Conservation (phyloP, 371 early-diverging fungal species). For the Choanephora cucurbitarum region DNA sequence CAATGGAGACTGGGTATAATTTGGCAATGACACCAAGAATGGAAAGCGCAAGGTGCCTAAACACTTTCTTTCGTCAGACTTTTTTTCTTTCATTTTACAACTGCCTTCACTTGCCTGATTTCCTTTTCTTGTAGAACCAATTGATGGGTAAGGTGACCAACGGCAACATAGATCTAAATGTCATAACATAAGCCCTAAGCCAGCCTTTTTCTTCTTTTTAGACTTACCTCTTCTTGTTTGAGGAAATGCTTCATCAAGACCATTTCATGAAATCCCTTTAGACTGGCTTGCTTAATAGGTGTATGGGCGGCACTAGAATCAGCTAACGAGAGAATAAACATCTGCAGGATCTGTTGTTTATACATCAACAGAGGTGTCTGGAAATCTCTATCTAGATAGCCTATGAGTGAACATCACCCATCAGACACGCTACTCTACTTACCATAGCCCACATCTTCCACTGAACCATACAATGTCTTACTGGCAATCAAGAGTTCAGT, state of each 20-base stretch:
- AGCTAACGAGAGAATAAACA: slow-evolving; percentile 27
- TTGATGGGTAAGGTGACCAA: slow-evolving; percentile 27
- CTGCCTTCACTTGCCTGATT: slow-evolving; percentile 8
- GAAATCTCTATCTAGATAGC: slow-evolving; percentile 64
- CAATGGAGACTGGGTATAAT: slow-evolving; percentile 14
- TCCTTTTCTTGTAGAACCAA: slow-evolving; percentile 12
- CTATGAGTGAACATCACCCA: slow-evolving; percentile 7
- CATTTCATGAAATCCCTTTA: slow-evolving; percentile 64
- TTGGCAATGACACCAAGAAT: slow-evolving; percentile 21
- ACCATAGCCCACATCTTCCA: slow-evolving; percentile 31
- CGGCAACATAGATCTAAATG: slow-evolving; percentile 21
- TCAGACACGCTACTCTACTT: too few relatives aligned
- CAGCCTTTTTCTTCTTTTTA: background rate
- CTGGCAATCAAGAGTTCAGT: slow-evolving; percentile 61
- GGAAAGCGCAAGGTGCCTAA: slow-evolving; percentile 10
- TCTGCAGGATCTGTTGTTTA: slow-evolving; percentile 44
- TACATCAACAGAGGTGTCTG: slow-evolving; percentile 59
- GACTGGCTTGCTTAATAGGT: slow-evolving; percentile 53
- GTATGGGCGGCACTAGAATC: slow-evolving; percentile 30
- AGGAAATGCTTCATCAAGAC: slow-evolving; percentile 65
- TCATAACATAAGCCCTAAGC: background rate
- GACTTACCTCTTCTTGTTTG: slow-evolving; percentile 48
- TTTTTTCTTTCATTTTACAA: too few relatives aligned
- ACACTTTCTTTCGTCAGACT: too few relatives aligned
- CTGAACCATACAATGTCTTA: slow-evolving; percentile 55